Base-by-base conservation (phyloP, 495 filamentous ascomycete species). In the Chaetomium tenue region DNA sequence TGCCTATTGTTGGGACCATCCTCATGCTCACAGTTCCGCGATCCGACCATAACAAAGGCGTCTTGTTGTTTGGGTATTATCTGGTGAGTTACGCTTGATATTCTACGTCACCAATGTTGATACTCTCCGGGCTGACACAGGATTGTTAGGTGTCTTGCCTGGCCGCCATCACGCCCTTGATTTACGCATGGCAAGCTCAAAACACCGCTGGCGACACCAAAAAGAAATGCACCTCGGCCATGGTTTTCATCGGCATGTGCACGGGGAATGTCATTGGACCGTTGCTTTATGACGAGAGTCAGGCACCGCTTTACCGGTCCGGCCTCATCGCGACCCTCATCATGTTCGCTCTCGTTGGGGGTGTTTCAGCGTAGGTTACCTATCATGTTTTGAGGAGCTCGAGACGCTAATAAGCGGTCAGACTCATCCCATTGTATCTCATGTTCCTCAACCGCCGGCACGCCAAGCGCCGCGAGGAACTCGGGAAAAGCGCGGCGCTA, bases 171-270 rank as follows among this genome's bases (percentile, higher is more conserved):
- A 83, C 84, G 9, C 86, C 87, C 5, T 74, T 89, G 69, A 83
- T 89, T 46, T 88, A 87, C 70, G 82, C 84, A 0, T 89, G 87
- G 87, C 83, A 82, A 16, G 86, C 84, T 0, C 85, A 81, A 66
- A 89, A 89, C 68, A 89, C 86, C 0, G 87, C 80, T 2, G 86
- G 86, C 0, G 86, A 89, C 64, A 88, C 86, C 18, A 89, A 89
- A 72, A 84, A 87, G 68, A 88, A 88, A 65, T 81, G 85, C 28
- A 87, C 82, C 0, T 87, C 86, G 0, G 84, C 76, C 59, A 81
- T 88, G 48, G 74, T 88, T 9, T 83, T 87, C 56, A 76, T 87
- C 33, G 87, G 87, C 13, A 84, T 86, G 70, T 87, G 82, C 66
- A 81, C 82, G 18, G 86, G 86, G 33, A 88, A 81, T n/a, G 74